Percentiles rank a stretch among this genome's conserved stretches.
phyloP scores from a whole-genome alignment of 2,329 filamentous ascomycete genomes.

The Penicillium fuscoglaucum region DNA sequence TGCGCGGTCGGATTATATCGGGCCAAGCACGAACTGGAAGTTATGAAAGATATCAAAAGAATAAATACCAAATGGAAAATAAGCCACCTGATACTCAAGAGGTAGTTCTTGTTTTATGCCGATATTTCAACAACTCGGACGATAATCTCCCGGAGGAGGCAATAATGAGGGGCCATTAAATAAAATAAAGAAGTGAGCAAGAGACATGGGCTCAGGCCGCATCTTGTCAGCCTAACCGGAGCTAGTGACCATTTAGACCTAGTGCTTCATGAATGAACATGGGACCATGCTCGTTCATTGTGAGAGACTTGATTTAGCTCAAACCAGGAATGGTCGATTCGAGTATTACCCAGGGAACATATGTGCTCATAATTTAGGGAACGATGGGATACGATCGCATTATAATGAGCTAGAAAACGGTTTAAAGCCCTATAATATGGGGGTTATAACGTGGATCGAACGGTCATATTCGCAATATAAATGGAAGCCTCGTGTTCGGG shows the following conservation, averaged over 20 bases:
- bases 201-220: slow-evolving; percentile 19
- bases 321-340: background rate
- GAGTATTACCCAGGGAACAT: background rate
- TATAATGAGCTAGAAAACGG: background rate
- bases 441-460: slow-evolving; percentile 7
- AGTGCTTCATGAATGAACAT: slow-evolving; percentile 14
- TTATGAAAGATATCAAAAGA: background rate
- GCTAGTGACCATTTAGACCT: slow-evolving; percentile 16
- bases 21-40: slow-evolving; percentile 4
- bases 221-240: slow-evolving; percentile 20
- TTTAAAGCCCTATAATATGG: background rate
- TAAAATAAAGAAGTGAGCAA: slow-evolving; percentile 7
- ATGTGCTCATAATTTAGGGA: background rate
- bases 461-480: slow-evolving; percentile 19
- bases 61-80: background rate
- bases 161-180: slow-evolving; percentile 8
- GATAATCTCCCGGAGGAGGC: slow-evolving; percentile 12
- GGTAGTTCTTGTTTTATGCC: slow-evolving; percentile 14
- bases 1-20: slow-evolving; percentile 17
- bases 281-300: slow-evolving; percentile 11
- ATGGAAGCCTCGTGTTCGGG: slow-evolving; percentile 12
- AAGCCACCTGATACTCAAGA: background rate
- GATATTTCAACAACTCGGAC: slow-evolving; percentile 1
- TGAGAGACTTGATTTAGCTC: background rate
- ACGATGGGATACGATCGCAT: background rate